phyloP scores from a whole-genome alignment of 108 stramenopile genomes.

The Cylindrotheca fusiformis region DNA sequence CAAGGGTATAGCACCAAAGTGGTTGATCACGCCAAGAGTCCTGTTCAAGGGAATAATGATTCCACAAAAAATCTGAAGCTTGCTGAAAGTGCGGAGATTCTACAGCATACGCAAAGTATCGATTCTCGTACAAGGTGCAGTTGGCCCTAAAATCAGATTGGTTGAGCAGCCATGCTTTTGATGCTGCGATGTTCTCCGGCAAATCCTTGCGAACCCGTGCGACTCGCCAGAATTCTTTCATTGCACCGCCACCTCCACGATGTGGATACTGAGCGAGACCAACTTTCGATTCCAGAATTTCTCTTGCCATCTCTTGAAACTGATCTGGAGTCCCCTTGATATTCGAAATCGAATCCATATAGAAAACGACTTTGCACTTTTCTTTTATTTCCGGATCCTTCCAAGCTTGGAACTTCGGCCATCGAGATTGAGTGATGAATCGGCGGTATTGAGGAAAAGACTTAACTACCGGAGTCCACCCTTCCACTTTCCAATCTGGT shows the following conservation, averaged over 20 bases:
- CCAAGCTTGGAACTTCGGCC: slow-evolving; percentile 21
- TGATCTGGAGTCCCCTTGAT: slow-evolving; percentile 4
- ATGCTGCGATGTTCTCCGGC: slow-evolving; percentile 2
- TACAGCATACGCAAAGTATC: slow-evolving; percentile 21
- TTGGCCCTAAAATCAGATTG: slow-evolving; percentile 20
- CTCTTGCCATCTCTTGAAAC: slow-evolving; percentile 11
- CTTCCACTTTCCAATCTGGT: neutral
- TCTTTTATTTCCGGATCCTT: slow-evolving; percentile 1
- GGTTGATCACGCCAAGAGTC: slow-evolving; percentile 40
- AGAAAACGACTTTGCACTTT: slow-evolving; percentile 20
- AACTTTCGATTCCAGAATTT: neutral
- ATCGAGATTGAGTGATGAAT: slow-evolving; percentile 22
- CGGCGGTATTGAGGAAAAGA: slow-evolving; percentile 12
- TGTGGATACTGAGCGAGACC: slow-evolving; percentile 21
- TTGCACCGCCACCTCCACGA: slow-evolving; percentile 12
- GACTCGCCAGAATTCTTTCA: slow-evolving; percentile 13
- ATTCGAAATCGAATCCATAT: slow-evolving; percentile 20
- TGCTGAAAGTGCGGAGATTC: slow-evolving; percentile 7
- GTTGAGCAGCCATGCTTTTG: slow-evolving; percentile 7
- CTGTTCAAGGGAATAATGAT: slow-evolving; percentile 27
- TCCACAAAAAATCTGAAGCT: slow-evolving; percentile 23
- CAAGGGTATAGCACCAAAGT: slow-evolving; percentile 29
- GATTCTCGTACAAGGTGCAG: slow-evolving; percentile 33
- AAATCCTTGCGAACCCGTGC: slow-evolving; percentile 9
- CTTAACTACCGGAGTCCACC: slow-evolving; percentile 16